phyloP scores from a whole-genome alignment of 768 basidiomycete genomes.

The Phlegmacium glaucopus region DNA sequence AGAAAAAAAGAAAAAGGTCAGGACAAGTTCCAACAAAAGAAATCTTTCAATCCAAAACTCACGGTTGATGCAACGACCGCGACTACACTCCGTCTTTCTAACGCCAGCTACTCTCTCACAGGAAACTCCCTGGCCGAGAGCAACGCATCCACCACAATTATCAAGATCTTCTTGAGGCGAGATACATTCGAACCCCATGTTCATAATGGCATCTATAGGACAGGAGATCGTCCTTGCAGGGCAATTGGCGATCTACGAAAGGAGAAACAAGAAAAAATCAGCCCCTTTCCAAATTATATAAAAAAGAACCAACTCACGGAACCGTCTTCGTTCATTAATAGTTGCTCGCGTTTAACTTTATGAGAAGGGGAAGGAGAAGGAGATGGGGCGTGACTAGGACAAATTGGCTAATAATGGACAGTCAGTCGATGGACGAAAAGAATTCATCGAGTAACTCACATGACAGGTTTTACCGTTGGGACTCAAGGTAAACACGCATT shows the following conservation, averaged over 20 bases:
- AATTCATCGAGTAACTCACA: neutral
- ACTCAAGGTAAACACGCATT: too few relatives aligned
- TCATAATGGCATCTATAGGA: neutral
- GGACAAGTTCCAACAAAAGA: too few relatives aligned
- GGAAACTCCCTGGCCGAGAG: neutral
- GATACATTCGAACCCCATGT: neutral
- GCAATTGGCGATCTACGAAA: neutral
- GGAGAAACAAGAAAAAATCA: neutral
- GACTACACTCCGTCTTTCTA: neutral
- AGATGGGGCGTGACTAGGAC: neutral
- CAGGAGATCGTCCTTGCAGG: neutral
- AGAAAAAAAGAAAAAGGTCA: neutral
- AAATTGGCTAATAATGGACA: neutral
- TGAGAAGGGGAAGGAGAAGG: neutral
- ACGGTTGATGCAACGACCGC: neutral
- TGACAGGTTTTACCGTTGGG: neutral
- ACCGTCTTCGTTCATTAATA: neutral
- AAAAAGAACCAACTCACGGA: neutral
- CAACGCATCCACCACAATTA: neutral
- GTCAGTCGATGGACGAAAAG: neutral
- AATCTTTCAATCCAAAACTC: neutral
- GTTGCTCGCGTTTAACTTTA: neutral
- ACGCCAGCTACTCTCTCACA: neutral
- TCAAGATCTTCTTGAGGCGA: neutral
- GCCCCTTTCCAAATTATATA: neutral